A percentile compares a stretch with the other conserved stretches of the same genome.
Conservation (phyloP, 352 stramenopile species). For the Phytophthora sp. region DNA sequence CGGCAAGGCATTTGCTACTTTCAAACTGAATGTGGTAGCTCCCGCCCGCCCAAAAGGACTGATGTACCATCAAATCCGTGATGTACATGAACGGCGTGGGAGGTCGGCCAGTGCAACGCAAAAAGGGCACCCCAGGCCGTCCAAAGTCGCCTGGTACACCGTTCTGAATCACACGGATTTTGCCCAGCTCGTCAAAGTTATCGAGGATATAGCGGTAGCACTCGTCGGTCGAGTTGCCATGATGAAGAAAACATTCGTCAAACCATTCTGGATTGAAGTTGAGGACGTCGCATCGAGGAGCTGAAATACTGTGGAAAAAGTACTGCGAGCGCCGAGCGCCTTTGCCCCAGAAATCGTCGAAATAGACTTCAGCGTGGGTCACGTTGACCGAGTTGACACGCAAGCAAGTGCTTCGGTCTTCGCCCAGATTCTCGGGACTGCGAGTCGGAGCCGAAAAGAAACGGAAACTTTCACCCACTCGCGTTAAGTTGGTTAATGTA, state of each 20-base stretch:
- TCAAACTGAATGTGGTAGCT: slow-evolving; percentile 63
- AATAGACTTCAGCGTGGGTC: slow-evolving; percentile 38
- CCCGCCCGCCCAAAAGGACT: slow-evolving; percentile 61
- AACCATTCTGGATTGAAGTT: slow-evolving; percentile 52
- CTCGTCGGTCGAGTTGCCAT: slow-evolving; percentile 32
- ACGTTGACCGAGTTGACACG: slow-evolving; percentile 55
- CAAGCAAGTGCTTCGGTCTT: slow-evolving; percentile 51
- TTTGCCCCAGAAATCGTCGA: slow-evolving; percentile 54
- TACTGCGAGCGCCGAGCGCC: slow-evolving; percentile 42
- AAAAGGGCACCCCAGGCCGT: slow-evolving; percentile 45
- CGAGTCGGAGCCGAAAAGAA: slow-evolving; percentile 47
- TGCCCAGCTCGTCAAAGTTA: slow-evolving; percentile 47
- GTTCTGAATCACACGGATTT: slow-evolving; percentile 44
- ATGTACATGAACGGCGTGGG: slow-evolving; percentile 52
- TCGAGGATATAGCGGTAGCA: slow-evolving; percentile 65
- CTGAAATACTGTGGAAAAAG: slow-evolving; percentile 55
- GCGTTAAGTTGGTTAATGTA: slow-evolving; percentile 37
- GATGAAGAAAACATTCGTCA: slow-evolving; percentile 38
- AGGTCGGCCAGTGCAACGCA: slow-evolving; percentile 56
- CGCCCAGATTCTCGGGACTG: slow-evolving; percentile 36
- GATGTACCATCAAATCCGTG: slow-evolving; percentile 64
- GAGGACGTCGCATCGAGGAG: slow-evolving; percentile 46
- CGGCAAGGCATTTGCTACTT: slow-evolving; percentile 54
- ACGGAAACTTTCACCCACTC: slow-evolving; percentile 39
- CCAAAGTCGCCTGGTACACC: slow-evolving; percentile 52